These are phyloP conservation scores for Alternaria ethzedia DNA, from an alignment of 2,329 filamentous ascomycete species.

Conservation along the genomic window DNA sequence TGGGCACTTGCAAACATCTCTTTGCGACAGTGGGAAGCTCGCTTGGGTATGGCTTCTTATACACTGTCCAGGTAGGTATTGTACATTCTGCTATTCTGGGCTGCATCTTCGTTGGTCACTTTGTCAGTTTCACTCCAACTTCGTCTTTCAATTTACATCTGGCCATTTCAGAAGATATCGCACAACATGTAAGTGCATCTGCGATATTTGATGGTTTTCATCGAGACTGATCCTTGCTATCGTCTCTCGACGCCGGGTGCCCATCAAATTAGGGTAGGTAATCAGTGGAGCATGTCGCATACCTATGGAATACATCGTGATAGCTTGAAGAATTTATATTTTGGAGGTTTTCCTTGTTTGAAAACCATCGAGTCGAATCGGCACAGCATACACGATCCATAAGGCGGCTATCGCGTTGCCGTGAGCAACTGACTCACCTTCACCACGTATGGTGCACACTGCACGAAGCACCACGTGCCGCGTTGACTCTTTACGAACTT, in stretches of 20 bases:
- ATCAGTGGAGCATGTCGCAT: neutral
- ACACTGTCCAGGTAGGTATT: neutral
- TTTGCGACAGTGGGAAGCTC: neutral
- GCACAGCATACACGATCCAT: neutral
- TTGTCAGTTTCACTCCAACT: neutral
- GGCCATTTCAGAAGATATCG: accelerated
- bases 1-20: neutral
- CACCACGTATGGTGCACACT: neutral
- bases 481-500: neutral
- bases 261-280: too few relatives aligned
- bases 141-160: neutral
- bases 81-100: neutral
- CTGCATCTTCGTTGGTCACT: neutral
- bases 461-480: neutral
- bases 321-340: neutral
- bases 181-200: neutral
- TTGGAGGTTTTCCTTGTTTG: neutral
- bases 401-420: neutral
- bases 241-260: too few relatives aligned
- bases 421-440: neutral
- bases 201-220: neutral
- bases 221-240: too few relatives aligned
- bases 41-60: neutral
- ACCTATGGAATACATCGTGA: neutral
- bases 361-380: neutral